These are phyloP conservation scores for Linnemannia zychae DNA, from an alignment of 192 early-diverging fungal species.

Conservation along the genomic window DNA sequence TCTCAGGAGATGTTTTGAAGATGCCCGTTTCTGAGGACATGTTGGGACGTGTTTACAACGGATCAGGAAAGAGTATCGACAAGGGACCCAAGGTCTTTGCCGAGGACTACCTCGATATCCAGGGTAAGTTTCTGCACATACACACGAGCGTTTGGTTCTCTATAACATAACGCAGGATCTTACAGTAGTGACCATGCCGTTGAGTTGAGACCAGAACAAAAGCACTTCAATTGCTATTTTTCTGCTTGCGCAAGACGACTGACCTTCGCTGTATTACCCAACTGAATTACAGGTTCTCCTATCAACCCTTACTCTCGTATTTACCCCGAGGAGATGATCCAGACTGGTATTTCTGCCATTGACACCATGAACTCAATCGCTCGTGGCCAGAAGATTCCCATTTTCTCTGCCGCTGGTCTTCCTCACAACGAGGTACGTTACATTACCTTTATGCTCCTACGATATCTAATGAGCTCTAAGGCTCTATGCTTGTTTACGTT, in stretches of 20 bases:
- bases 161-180: neutral
- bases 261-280: neutral
- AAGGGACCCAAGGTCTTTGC: constrained; percentile 99
- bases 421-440: constrained; percentile 95
- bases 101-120: constrained; percentile 98
- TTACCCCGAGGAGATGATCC: constrained; percentile 99
- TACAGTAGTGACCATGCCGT: neutral
- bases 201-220: no score
- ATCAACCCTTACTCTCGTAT: constrained; percentile 99
- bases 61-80: constrained; percentile 98
- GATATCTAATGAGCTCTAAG: neutral
- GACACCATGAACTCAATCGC: constrained; percentile 99
- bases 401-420: constrained; percentile 98
- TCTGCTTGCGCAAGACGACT: neutral
- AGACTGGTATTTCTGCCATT: constrained; percentile 98
- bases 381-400: constrained; percentile 99
- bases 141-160: neutral
- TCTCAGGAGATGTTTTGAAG: constrained; percentile 95
- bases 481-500: neutral
- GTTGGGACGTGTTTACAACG: constrained; percentile 99
- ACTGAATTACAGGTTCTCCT: constrained; percentile 75
- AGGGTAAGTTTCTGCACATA: constrained; percentile 62
- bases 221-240: neutral
- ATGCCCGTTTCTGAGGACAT: constrained; percentile 99
- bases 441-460: neutral